Evolutionary conservation across 148 eudicot species (phyloP).

Genomic region (Amaranthus palmeri): DNA sequence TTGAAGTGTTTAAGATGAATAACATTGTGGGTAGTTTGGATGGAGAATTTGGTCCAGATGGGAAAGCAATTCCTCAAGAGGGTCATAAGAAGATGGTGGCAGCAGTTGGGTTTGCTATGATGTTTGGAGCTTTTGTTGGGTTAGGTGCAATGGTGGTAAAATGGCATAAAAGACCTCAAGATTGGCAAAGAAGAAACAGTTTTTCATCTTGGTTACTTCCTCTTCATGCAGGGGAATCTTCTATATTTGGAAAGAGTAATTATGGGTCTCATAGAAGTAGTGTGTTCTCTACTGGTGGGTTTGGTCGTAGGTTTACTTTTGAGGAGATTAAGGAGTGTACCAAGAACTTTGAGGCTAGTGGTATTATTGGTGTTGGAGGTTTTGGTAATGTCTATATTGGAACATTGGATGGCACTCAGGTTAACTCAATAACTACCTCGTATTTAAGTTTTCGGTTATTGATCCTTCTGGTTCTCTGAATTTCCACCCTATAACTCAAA

Average conservation of each 20-base stretch:
- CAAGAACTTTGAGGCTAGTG: constrained; percentile 53
- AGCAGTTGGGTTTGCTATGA: constrained; percentile 83
- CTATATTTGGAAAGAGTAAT: constrained; percentile 46
- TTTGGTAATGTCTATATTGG: constrained; percentile 83
- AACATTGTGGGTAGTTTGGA: constrained; percentile 66
- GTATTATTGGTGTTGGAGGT: constrained; percentile 78
- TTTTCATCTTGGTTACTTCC: constrained; percentile 90
- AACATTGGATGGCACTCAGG: constrained; percentile 55
- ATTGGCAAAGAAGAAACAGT: constrained; percentile 75
- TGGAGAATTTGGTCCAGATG: constrained; percentile 64
- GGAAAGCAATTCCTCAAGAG: constrained; percentile 17
- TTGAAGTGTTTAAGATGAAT: constrained; percentile 70
- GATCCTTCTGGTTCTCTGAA: background rate
- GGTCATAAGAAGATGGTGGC: constrained; percentile 48
- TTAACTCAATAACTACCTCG: constrained; percentile 4
- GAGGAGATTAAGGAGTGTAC: constrained; percentile 70
- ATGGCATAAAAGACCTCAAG: constrained; percentile 79
- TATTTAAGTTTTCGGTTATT: background rate
- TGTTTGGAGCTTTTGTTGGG: constrained; percentile 90
- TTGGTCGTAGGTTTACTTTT: constrained; percentile 64
- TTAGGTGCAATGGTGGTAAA: constrained; percentile 82
- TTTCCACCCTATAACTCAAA: background rate
- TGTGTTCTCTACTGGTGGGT: constrained; percentile 51
- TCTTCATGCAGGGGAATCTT: constrained; percentile 61
- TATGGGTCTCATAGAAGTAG: constrained; percentile 53